Percentiles rank a stretch among this genome's conserved stretches.
Conservation (phyloP, 495 filamentous ascomycete genomes). For the Penicillium subrubescens region DNA sequence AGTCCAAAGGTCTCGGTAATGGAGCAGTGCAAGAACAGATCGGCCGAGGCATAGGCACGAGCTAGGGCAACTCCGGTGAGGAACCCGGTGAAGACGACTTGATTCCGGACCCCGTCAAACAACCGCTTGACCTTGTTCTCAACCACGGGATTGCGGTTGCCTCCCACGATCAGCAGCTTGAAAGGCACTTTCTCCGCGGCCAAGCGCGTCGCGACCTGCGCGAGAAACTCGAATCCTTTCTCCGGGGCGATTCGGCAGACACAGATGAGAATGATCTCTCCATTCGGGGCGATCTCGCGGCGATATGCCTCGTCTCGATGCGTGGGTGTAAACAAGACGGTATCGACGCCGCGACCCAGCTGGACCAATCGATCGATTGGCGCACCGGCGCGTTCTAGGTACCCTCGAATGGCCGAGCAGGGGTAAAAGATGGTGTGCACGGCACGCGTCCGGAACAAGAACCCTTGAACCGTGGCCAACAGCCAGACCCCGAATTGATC, state of each 20-base stretch:
- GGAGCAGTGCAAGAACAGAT: slow-evolving; percentile 66
- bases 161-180: slow-evolving; percentile 63
- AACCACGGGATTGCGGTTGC: slow-evolving; percentile 60
- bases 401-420: slow-evolving; percentile 54
- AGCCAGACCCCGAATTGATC: slow-evolving; percentile 56
- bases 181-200: slow-evolving; percentile 55
- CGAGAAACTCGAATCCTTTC: slow-evolving; percentile 66
- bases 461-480: slow-evolving; percentile 57
- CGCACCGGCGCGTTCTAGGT: slow-evolving; percentile 53
- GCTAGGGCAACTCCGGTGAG: slow-evolving; percentile 55
- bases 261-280: slow-evolving; percentile 60
- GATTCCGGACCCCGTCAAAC: slow-evolving; percentile 48
- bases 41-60: slow-evolving; percentile 58
- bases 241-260: slow-evolving; percentile 63
- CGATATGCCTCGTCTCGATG: slow-evolving; percentile 50
- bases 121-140: slow-evolving; percentile 54
- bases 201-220: slow-evolving; percentile 49
- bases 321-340: slow-evolving; percentile 53
- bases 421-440: slow-evolving; percentile 66
- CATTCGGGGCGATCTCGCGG: slow-evolving; percentile 52
- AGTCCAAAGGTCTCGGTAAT: slow-evolving; percentile 68
- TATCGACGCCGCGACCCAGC: slow-evolving; percentile 63
- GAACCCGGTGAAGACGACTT: slow-evolving; percentile 61
- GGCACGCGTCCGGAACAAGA: slow-evolving; percentile 57
- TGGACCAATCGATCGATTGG: slow-evolving; percentile 52